Evolutionary conservation across 2,329 filamentous ascomycete genomes (phyloP).

Genomic region (Chalara sp.): DNA sequence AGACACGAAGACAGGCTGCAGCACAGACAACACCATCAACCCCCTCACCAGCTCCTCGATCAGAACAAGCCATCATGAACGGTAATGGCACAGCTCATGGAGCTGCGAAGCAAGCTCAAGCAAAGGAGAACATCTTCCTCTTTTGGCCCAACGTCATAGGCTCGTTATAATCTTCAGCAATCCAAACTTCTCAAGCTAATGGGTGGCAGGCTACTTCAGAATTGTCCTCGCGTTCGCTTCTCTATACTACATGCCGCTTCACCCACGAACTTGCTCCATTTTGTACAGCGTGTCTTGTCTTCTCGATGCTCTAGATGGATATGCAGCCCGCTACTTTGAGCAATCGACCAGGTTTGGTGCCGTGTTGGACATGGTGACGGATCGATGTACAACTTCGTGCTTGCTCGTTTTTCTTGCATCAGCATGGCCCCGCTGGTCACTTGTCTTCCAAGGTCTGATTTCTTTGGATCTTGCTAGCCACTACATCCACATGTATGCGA

Average conservation of each 20-base stretch:
- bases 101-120: conserved; percentile 30
- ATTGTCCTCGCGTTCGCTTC: conserved; percentile 81
- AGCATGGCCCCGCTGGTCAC: conserved; percentile 89
- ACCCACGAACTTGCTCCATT: conserved; percentile 88
- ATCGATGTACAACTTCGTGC: conserved; percentile 93
- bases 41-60: conserved; percentile 19
- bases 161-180: conserved; percentile 32
- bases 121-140: conserved; percentile 69
- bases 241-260: conserved; percentile 97
- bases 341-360: conserved; percentile 95
- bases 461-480: conserved; percentile 90
- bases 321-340: conserved; percentile 79
- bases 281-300: conserved; percentile 93
- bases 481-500: conserved; percentile 99
- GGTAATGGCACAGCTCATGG: conserved; percentile 38
- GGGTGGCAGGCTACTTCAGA: conserved; percentile 61
- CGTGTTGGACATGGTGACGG: conserved; percentile 97
- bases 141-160: conserved; percentile 80
- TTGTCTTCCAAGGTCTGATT: conserved; percentile 91
- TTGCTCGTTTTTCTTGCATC: conserved; percentile 90
- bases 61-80: conserved; percentile 30
- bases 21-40: conserved; percentile 21
- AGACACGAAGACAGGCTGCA: conserved; percentile 25
- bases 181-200: conserved; percentile 9
- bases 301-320: conserved; percentile 89